Evolutionary conservation across 345 rosid species (phyloP).

Genomic region (Angophora floribunda): DNA sequence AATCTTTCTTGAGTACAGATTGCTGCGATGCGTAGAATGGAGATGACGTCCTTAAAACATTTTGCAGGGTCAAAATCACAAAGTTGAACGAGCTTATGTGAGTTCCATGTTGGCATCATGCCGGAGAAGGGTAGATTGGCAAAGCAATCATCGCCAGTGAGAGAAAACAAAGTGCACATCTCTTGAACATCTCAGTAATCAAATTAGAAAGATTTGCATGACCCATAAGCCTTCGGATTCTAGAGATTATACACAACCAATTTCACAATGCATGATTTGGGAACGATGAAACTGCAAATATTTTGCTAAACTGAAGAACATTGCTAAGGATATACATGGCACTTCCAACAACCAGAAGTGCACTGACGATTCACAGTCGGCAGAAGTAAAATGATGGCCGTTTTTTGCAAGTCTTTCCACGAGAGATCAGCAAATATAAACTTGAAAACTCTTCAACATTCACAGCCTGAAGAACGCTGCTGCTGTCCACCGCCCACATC

Average conservation of each 20-base stretch:
- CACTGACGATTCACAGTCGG: not conserved
- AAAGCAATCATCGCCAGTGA: not conserved
- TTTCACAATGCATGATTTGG: not conserved
- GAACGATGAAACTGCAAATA: not conserved
- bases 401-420: not conserved
- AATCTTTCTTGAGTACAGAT: not conserved
- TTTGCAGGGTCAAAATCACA: not conserved
- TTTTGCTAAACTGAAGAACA: not conserved
- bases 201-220: not conserved
- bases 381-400: not conserved
- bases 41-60: no score
- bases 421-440: not conserved
- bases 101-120: not conserved
- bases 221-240: not conserved
- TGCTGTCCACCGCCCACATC: constrained; percentile 41
- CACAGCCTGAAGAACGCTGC: constrained; percentile 47
- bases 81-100: not conserved
- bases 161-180: not conserved
- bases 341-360: not conserved
- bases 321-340: not conserved
- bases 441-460: constrained; percentile 17
- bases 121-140: not conserved
- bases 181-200: not conserved
- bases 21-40: not conserved
- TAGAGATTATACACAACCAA: not conserved